Base-by-base conservation (phyloP, 192 early-diverging fungal genomes). In the Backusella sp. region DNA sequence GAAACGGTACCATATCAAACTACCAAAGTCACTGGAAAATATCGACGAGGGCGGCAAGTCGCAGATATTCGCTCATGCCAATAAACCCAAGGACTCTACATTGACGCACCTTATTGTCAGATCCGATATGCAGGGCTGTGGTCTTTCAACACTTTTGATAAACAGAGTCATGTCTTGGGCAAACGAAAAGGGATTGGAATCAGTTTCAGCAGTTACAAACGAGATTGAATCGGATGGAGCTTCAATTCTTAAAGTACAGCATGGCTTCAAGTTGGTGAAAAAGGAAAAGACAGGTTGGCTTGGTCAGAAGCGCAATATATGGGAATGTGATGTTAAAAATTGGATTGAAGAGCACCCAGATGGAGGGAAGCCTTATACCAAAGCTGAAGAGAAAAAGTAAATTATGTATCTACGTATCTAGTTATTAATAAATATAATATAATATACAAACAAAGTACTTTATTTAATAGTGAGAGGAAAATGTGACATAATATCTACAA, bases 61-160 rank as follows among this genome's bases (percentile, higher is more conserved):
- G 2, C 23, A 66, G 2, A 53, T 76, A 36, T 68, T 79, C 35
- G 52, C 53, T 34, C 65, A 66, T 19, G 70, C 59, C 11, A 67
- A 71, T 26, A 23, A 17, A 3, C 49, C 65, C 17, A 30, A 71
- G 30, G 56, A 65, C 4, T 76, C 80, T 17, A 81, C 69, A 1
- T 30, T 81, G 0, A 39, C 36, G 4, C 71, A 76, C 12, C 66
- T 69, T 35, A 72, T 76, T 37, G 53, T 81, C 9, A 68, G 28
- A 15, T 49, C 73, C 28, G 73, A 81, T 19, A 77, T 72, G 32
- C 76, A 77, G 52, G 21, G 53, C 26, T 77, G 76, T 66, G 76
- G 80, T 4, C 49, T 81, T 15, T 77, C 80, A 21, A 72, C 80
- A n/a, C 49, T 81, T 12, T 49, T 81, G 53, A 44, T 81, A 11